Conservation (phyloP, 225 moss, liverwort and hornwort species). For the Neckera pumila region DNA sequence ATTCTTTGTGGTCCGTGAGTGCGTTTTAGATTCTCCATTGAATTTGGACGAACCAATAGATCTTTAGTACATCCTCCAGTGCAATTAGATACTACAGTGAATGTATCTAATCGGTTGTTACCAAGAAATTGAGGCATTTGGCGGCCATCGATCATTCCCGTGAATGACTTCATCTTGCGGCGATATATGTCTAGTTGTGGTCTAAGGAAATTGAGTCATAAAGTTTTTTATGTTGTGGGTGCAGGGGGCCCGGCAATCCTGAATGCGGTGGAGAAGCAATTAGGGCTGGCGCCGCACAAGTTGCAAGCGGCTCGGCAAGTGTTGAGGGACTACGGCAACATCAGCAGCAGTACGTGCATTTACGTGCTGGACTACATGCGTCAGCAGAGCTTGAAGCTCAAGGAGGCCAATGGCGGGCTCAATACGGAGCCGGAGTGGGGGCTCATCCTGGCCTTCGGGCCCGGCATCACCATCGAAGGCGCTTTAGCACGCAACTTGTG, state of each 20-base stretch:
- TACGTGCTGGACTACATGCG: constrained; percentile 97
- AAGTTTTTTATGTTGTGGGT: background rate
- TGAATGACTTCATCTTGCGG: background rate
- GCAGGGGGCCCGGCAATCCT: constrained; percentile 78
- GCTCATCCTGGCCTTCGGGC: constrained; percentile 81
- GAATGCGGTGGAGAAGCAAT: constrained; percentile 65
- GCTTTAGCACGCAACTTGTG: constrained; percentile 76
- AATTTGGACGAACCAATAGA: background rate
- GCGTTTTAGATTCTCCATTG: background rate
- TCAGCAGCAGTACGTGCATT: constrained; percentile 92
- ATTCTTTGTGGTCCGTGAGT: background rate
- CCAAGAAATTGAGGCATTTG: background rate
- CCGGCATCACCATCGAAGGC: constrained; percentile 89
- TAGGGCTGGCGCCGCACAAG: constrained; percentile 67
- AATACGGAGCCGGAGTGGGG: constrained; percentile 84
- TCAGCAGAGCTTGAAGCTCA: constrained; percentile 40
- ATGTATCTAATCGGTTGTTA: background rate
- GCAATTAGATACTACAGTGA: background rate
- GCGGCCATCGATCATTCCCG: background rate
- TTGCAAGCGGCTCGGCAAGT: constrained; percentile 56
- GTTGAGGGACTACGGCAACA: constrained; percentile 85
- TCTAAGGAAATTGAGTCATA: background rate
- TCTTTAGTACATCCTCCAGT: background rate
- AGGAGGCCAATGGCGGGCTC: constrained; percentile 22
- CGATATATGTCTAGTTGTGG: background rate